Percentiles rank a stretch among this genome's conserved stretches.
phyloP scores from a whole-genome alignment of 306 rosid species.

The Sicyos baderoa region DNA sequence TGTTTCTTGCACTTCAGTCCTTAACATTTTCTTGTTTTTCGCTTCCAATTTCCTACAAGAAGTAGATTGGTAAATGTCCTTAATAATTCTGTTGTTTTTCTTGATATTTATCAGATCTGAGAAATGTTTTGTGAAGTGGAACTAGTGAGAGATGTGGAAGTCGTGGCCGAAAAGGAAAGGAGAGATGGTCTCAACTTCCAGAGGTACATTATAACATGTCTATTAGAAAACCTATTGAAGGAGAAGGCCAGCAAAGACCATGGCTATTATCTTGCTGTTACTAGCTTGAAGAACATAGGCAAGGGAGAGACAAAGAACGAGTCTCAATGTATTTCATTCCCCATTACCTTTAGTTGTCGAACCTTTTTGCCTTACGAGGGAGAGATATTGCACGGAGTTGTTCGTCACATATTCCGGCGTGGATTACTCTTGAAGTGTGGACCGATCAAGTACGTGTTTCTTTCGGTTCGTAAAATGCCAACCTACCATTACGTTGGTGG shows the following conservation, averaged over 20 bases:
- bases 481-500: conserved; percentile 23
- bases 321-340: conserved; percentile 25
- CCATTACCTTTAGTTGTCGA: conserved; percentile 33
- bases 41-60: background rate
- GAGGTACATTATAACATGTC: conserved; percentile 23
- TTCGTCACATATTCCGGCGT: conserved; percentile 10
- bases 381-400: conserved; percentile 41
- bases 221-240: conserved; percentile 28
- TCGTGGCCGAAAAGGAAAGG: conserved; percentile 22
- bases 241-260: conserved; percentile 34
- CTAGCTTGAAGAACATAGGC: conserved; percentile 31
- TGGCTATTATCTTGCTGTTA: conserved; percentile 41
- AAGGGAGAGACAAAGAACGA: conserved; percentile 14
- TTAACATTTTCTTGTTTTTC: no score
- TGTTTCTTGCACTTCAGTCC: no score
- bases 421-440: conserved; percentile 44
- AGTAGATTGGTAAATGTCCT: background rate
- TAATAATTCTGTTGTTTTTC: conserved; percentile 7
- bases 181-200: conserved; percentile 14
- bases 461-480: conserved; percentile 36
- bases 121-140: conserved; percentile 36
- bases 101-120: conserved; percentile 18
- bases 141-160: conserved; percentile 25
- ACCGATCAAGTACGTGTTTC: conserved; percentile 32
- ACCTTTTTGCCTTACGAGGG: conserved; percentile 33